Conservation (phyloP, 1,284 basidiomycete species). For the Leccinum huronense region DNA sequence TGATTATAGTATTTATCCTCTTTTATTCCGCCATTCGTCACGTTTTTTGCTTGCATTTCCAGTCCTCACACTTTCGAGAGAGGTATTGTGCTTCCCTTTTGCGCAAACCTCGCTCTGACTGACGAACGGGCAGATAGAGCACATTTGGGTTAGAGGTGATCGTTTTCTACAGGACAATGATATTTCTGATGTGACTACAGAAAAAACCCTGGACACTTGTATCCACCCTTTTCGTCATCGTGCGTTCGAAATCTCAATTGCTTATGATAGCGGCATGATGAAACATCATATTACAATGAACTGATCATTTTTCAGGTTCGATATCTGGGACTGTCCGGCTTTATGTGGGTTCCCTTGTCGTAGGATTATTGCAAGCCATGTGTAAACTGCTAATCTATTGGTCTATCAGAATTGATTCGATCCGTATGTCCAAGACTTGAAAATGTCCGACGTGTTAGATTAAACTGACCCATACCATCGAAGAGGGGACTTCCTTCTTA, state of each 20-base stretch:
- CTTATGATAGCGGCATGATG: too few relatives aligned
- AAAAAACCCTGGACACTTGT: background rate
- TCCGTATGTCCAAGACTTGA: background rate
- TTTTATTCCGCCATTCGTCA: background rate
- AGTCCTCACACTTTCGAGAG: background rate
- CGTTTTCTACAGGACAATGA: background rate
- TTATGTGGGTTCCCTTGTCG: too few relatives aligned
- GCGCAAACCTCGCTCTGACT: background rate
- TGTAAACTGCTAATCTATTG: background rate
- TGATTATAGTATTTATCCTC: slow-evolving; percentile 14
- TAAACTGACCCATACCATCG: background rate
- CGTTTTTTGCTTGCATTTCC: background rate
- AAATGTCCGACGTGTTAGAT: background rate
- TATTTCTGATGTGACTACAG: background rate
- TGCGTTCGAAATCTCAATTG: background rate
- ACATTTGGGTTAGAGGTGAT: background rate
- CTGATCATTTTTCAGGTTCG: too few relatives aligned
- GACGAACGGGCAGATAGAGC: background rate
- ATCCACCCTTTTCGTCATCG: background rate
- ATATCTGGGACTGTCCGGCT: too few relatives aligned
- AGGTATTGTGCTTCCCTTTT: background rate
- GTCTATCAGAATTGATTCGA: background rate
- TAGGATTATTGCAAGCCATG: too few relatives aligned
- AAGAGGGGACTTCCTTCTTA: background rate
- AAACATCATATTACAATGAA: too few relatives aligned